Evolutionary conservation across 2,329 filamentous ascomycete species (phyloP), one percentile per base, ranked within the genome.

Genomic region (Tolypocladium paradoxum): DNA sequence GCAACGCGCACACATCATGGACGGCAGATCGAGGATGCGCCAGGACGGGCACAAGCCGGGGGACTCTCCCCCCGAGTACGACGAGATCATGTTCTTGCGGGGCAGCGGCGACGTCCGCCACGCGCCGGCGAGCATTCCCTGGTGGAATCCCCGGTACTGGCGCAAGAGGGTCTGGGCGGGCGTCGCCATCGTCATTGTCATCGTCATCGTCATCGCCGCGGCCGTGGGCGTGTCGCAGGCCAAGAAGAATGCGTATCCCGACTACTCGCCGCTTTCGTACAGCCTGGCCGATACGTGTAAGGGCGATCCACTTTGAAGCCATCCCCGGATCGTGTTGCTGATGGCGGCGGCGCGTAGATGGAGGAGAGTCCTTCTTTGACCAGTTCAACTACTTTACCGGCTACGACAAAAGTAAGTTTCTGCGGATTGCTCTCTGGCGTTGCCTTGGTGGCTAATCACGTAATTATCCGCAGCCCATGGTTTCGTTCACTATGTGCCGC

Each of bases 131-230:
- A 60, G 56, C 31, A 64, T 62, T 55, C 65, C 68, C 8, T 68
- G 64, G 65, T 80, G 74, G 64, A 71, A 82, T 56, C 73, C 76
- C 0, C 70, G 70, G 49, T 70, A 70, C 48, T 85, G 81, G 82
- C 68, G 73, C 40, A 75, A 76, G 61, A 75, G 72, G 54, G 71
- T 68, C 12, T 83, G 76, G 75, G 61, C 77, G 6, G 71, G 58
- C 4, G 62, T 68, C 1, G 57, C 70, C 1, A 53, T 73, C 2
- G 65, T 66, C 27, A 48, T 75, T 2, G 59, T 70, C 35, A 62
- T 84, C 16, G 60, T 79, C 40, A 67, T 80, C 9, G 66, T 74
- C 36, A 67, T 82, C 46, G 70, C 78, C 8, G 71, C 77, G 12
- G 68, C 71, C 5, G 73, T 78, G 6, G 69, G 68, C 27, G 72